Evolutionary conservation across 2,329 filamentous ascomycete genomes (phyloP), one percentile per base, ranked within the genome.

Genomic region (Sporothrix curviconia): DNA sequence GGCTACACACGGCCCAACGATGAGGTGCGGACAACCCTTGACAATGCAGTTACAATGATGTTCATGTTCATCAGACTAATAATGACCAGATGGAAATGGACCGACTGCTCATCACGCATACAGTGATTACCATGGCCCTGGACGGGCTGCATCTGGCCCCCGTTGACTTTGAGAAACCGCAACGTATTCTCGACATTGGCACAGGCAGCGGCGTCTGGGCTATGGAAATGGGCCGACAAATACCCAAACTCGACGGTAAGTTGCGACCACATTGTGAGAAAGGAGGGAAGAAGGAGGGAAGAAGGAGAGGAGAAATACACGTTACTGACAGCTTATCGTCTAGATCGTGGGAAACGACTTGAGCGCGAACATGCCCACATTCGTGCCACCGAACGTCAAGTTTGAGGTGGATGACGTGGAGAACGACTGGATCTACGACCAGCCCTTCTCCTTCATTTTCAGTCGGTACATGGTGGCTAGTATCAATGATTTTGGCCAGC

Each of bases 1-100:
- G 60, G 44, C 42, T 74, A 74, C 56, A 63, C 67, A 1, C 64
- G 72, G 44, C 71, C 72, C n/a, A 73, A 70, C 46, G 72, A 74
- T 52, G 69, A 72, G 60, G 66, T 66, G 55, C 28, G 5, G 28
- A 11, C 28, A 32, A 32, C n/a, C n/a, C n/a, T n/a, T n/a, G n/a
- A n/a, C n/a, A n/a, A n/a, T n/a, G n/a, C n/a, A n/a, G n/a, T n/a
- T n/a, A n/a, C n/a, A n/a, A n/a, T n/a, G n/a, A n/a, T n/a, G n/a
- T n/a, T n/a, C n/a, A n/a, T n/a, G n/a, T n/a, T n/a, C 28, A 32
- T 5, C 28, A 32, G 28, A 6, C 5, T 6, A 32, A 5, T 32
- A 32, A 32, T 11, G 28, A 32, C 19, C 12, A 49, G 55, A 19
- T 60, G 30, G 61, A 62, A 22, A 60, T 62, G 59, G 61, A 61